phyloP scores from a whole-genome alignment of 1,139 yeast genomes.

The Candida pseudocylindracea region DNA sequence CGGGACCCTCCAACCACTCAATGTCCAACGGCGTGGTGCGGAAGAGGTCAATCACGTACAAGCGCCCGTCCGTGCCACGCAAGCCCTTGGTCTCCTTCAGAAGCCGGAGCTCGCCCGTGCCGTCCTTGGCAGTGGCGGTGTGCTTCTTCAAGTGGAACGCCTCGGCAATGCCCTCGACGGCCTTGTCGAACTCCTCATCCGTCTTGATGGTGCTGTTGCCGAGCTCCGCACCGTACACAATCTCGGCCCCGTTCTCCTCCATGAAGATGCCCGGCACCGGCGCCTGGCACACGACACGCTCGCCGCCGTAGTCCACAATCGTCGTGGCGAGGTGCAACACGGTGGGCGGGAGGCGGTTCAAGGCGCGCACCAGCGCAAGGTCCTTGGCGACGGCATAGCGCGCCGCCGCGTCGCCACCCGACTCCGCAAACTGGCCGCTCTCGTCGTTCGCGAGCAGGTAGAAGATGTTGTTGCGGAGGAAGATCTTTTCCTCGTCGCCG shows the following conservation, averaged over 20 bases:
- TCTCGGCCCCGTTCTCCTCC: constrained; percentile 13
- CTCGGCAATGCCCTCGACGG: constrained; percentile 42
- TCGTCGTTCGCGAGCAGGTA: constrained; percentile 13
- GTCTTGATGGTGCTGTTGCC: constrained; percentile 27
- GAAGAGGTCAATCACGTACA: constrained; percentile 66
- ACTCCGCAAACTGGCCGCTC: constrained; percentile 8
- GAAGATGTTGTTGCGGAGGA: constrained; percentile 63
- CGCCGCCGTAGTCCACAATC: constrained; percentile 77
- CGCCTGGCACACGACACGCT: constrained; percentile 75
- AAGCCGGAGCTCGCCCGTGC: constrained; percentile 22
- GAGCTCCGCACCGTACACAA: constrained; percentile 56
- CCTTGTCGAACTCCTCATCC: constrained; percentile 25
- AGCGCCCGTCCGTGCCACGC: constrained; percentile 66
- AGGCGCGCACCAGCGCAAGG: constrained; percentile 41
- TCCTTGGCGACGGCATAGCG: constrained; percentile 68
- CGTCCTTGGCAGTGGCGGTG: constrained; percentile 16
- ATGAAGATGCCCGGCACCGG: constrained; percentile 93
- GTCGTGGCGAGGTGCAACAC: constrained; percentile 57
- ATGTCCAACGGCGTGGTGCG: constrained; percentile 74
- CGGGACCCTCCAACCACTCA: constrained; percentile 34
- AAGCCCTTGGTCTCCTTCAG: constrained; percentile 76
- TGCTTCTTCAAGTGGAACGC: constrained; percentile 65
- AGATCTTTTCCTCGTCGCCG: constrained; percentile 35
- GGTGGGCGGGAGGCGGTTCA: constrained; percentile 48
- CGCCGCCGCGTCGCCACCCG: constrained; percentile 79